Evolutionary conservation across 345 rosid species (phyloP), one percentile per base, ranked within the genome.

Genomic region (Nasturtium officinale): DNA sequence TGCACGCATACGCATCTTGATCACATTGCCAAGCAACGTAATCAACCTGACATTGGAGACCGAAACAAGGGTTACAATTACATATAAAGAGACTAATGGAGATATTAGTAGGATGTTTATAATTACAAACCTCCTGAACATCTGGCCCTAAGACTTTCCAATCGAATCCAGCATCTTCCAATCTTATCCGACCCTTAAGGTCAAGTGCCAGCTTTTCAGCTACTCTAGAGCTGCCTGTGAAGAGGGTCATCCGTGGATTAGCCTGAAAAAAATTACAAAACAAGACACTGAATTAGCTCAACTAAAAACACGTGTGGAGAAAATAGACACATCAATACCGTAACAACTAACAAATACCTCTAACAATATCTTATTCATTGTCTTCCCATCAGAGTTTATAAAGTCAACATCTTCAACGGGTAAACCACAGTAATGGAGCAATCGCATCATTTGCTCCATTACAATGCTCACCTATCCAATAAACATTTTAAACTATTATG

Each of bases 131-230:
- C 98, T 95, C 99, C 12, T 87, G 79, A 67, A 88, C 99, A 86
- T 95, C 98, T 69, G 99, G 99, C 55, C 99, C 98, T 59, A 95
- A 81, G 54, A 95, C 77, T 86, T 95, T 95, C 99, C 99, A 95
- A 82, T 95, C 98, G 83, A 91, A 95, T 67, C 99, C 98, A 13
- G 99, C 99, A 78, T 95, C 99, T 90, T 95, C 99, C 74, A 95
- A 70, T 81, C 90, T 95, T 74, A 95, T 73, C 13, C 91, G 85
- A 48, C 98, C 99, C 65, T 87, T 90, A 43, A 95, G 85, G 73
- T 95, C 99, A 71, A 80, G 82, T 66, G 98, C 99, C 82, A 95
- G 83, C 77, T 91, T 95, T 52, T 95, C 98, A 9, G 99, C 99
- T 11, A 95, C 85, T 76, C 96, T 88, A 30, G 99, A 95, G 83